Percentiles rank a stretch among this genome's conserved stretches.
Conservation (phyloP, 352 stramenopile genomes). For the Phytophthora sansomeana region DNA sequence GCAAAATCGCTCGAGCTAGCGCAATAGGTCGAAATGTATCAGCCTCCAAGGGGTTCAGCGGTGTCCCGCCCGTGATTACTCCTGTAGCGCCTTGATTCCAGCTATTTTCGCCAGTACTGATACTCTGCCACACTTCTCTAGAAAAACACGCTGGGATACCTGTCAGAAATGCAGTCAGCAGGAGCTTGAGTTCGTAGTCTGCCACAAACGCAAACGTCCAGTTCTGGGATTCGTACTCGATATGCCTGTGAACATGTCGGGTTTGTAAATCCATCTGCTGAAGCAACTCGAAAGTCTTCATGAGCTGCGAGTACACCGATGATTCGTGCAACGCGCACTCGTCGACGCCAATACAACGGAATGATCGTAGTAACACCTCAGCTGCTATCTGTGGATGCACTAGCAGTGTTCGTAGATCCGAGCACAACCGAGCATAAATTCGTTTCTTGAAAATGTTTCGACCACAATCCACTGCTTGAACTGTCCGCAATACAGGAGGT, state of each 20-base stretch:
- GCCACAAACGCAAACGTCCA: constrained; percentile 88
- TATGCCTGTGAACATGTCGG: constrained; percentile 69
- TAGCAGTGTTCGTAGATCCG: constrained; percentile 78
- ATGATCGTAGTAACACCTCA: constrained; percentile 69
- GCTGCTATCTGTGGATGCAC: constrained; percentile 72
- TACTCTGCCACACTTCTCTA: constrained; percentile 38
- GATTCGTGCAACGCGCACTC: constrained; percentile 36
- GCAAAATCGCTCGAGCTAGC: constrained; percentile 56
- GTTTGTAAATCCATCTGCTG: constrained; percentile 88
- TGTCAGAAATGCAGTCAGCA: constrained; percentile 71
- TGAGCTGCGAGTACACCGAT: constrained; percentile 65
- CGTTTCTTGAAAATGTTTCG: constrained; percentile 81
- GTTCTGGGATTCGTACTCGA: constrained; percentile 87
- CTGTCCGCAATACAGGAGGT: constrained; percentile 43
- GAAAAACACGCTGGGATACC: constrained; percentile 67
- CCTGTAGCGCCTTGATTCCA: constrained; percentile 31
- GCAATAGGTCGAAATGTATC: constrained; percentile 41
- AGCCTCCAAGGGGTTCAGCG: constrained; percentile 40
- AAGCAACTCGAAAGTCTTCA: constrained; percentile 67
- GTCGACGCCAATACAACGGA: constrained; percentile 40
- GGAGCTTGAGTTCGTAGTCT: constrained; percentile 85
- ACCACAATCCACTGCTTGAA: constrained; percentile 70
- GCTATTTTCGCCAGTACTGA: constrained; percentile 23
- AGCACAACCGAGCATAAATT: constrained; percentile 82
- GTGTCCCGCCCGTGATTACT: constrained; percentile 27